Conservation (phyloP, 768 basidiomycete genomes). For the Tylopilus intermedius region DNA sequence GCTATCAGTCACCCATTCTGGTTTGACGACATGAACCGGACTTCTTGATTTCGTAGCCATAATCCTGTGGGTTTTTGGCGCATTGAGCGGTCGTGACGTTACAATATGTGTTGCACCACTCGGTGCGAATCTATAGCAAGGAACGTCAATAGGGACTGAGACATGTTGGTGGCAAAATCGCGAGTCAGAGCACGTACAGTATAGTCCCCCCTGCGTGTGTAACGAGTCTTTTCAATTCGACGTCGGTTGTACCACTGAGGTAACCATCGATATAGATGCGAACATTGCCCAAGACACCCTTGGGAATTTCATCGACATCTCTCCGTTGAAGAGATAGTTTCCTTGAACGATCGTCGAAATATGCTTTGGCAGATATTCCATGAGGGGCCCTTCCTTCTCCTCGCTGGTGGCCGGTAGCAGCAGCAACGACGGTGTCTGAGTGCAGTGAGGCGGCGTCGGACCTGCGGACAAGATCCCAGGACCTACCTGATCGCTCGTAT, state of each 20-base stretch:
- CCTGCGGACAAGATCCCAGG: not conserved
- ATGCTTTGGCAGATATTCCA: slow-evolving; percentile 29
- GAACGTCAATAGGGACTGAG: not conserved
- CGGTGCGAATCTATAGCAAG: slow-evolving; percentile 41
- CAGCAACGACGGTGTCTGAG: slow-evolving; percentile 56
- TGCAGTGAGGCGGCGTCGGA: not conserved
- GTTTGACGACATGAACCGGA: slow-evolving; percentile 60
- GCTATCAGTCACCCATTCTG: slow-evolving; percentile 73
- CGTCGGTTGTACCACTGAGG: slow-evolving; percentile 66
- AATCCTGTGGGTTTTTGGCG: slow-evolving; percentile 63
- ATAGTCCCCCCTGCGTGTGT: slow-evolving; percentile 61
- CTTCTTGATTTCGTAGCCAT: slow-evolving; percentile 48
- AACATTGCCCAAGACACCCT: slow-evolving; percentile 38
- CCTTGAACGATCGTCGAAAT: slow-evolving; percentile 39
- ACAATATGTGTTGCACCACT: slow-evolving; percentile 75
- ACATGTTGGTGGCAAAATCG: not conserved
- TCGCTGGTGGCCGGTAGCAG: slow-evolving; percentile 66
- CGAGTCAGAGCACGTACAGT: slow-evolving; percentile 41
- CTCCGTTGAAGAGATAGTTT: slow-evolving; percentile 40
- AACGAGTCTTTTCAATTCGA: slow-evolving; percentile 71
- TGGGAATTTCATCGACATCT: slow-evolving; percentile 9
- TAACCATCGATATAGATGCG: slow-evolving; percentile 71
- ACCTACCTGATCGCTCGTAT: slow-evolving; percentile 54
- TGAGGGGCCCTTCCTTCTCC: slow-evolving; percentile 38
- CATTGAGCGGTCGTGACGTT: slow-evolving; percentile 67